Base-by-base conservation (phyloP, 345 rosid species). In the Arabis alpina region DNA sequence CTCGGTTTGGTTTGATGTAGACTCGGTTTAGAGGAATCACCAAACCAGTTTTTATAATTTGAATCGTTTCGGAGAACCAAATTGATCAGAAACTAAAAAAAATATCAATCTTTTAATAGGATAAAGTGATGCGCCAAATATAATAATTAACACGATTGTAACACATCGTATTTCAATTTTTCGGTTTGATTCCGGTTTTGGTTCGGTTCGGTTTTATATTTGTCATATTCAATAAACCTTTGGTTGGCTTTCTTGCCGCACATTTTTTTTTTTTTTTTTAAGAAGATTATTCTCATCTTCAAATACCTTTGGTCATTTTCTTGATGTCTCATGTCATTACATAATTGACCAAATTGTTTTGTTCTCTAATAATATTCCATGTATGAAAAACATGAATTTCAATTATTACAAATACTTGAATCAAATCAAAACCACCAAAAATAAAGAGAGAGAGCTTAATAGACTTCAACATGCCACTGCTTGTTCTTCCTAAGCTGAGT, bases 381-480 rank as follows among this genome's bases (percentile, higher is more conserved):
- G 59, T 16, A 64, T 48, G 44, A 28, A 36, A 34, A 37, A 56
- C 52, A 56, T 40, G 39, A 65, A 32, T 66, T 19, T 58, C 67
- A 66, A 66, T 58, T 42, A 57, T 57, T 42, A 47, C 15, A 45
- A 58, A 58, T 39, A 27, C 67, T 58, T 69, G 32, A 65, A 73
- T 32, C 60, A 65, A 56, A 49, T 64, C 3, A 66, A 50, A 64
- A 58, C 42, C 61, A 66, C 5, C 13, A 66, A 50, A 55, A 5
- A 10, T 10, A 12, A 10, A n/a, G 5, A 11, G 3, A 16, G 19
- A 28, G 14, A 10, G 44, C 36, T 69, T 77, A 94, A 74, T 94
- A 94, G 3, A 94, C 99, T 80, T 94, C 99, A 4, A 94, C 99
- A 59, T 94, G 99, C 99, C 99, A 94, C 74, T 94, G 99, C 74